Evolutionary conservation across 2,329 filamentous ascomycete genomes (phyloP).

Genomic region (Blastomyces percursus): DNA sequence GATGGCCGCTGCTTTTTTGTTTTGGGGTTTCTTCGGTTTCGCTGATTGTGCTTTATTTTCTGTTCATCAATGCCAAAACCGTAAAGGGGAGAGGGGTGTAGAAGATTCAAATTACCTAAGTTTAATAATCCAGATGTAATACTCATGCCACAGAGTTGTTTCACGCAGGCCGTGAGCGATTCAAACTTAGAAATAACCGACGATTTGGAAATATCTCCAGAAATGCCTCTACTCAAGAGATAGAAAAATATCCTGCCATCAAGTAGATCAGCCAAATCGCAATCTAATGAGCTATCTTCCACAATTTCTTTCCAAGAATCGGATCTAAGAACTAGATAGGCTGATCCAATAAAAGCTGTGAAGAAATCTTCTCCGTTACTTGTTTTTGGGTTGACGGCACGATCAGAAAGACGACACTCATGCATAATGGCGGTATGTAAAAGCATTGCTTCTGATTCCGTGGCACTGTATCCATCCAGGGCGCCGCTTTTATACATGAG

Average conservation of each 20-base stretch:
- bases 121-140: neutral
- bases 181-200: slow-evolving; percentile 14
- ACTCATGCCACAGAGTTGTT: neutral
- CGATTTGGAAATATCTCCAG: slow-evolving; percentile 2
- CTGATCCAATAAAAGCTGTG: slow-evolving; percentile 28
- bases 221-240: neutral
- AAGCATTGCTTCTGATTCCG: slow-evolving; percentile 12
- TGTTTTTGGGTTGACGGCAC: slow-evolving; percentile 5
- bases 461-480: neutral
- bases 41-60: neutral
- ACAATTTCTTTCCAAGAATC: slow-evolving; percentile 26
- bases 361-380: slow-evolving; percentile 17
- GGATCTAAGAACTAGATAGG: slow-evolving; percentile 29
- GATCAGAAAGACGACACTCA: slow-evolving; percentile 16
- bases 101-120: slow-evolving; percentile 1
- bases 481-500: slow-evolving; percentile 10
- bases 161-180: slow-evolving; percentile 6
- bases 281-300: slow-evolving; percentile 17
- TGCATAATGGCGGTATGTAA: slow-evolving; percentile 17
- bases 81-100: neutral
- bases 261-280: slow-evolving; percentile 45
- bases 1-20: neutral
- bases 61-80: neutral
- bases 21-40: no score
- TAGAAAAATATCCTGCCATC: slow-evolving; percentile 35